Conservation (phyloP, 2,329 filamentous ascomycete species). For the Epichloe bromicola region DNA sequence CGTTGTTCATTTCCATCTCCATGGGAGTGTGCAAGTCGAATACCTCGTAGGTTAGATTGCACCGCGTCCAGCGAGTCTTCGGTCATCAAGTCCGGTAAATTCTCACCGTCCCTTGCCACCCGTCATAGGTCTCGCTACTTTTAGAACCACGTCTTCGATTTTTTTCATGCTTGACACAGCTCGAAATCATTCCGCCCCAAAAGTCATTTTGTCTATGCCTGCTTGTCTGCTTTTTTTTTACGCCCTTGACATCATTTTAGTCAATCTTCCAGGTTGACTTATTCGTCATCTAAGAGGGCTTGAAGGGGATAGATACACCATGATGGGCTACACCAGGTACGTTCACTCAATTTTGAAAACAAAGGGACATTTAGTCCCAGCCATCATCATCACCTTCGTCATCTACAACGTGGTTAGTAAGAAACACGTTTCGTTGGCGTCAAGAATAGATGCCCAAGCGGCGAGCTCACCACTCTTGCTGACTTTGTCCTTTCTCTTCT, state of each 20-base stretch:
- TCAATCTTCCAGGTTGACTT: not conserved
- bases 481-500: conserved; percentile 85
- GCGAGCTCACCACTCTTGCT: conserved; percentile 74
- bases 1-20: too few relatives aligned
- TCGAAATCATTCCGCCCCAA: not conserved
- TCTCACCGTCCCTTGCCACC: not conserved
- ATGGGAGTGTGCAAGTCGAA: too few relatives aligned
- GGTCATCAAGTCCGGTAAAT: too few relatives aligned
- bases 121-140: not conserved
- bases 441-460: not conserved
- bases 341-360: not conserved
- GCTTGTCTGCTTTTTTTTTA: not conserved
- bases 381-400: conserved; percentile 68
- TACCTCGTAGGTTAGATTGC: too few relatives aligned
- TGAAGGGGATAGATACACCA: not conserved
- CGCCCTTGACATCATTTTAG: not conserved
- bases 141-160: too few relatives aligned
- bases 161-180: conserved; percentile 4
- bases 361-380: conserved; percentile 34
- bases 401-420: conserved; percentile 34
- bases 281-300: not conserved
- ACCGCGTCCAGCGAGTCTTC: too few relatives aligned
- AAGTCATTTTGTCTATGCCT: not conserved
- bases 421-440: not conserved
- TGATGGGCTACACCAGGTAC: not conserved